Evolutionary conservation across 2,329 filamentous ascomycete species (phyloP), one percentile per base, ranked within the genome.

Genomic region (Ophiostoma sp.): DNA sequence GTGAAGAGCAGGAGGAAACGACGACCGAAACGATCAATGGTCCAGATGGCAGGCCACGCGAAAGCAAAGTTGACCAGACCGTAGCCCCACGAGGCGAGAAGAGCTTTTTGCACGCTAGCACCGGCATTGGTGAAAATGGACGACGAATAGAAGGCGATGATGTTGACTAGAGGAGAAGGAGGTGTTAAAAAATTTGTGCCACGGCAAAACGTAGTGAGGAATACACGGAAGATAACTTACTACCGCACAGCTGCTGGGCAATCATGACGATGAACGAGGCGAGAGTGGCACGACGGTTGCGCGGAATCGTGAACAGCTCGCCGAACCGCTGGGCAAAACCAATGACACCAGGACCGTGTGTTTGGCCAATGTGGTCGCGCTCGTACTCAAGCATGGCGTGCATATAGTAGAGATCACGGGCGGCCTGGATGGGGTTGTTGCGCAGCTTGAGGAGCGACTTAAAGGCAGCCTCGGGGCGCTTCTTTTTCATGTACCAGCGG

Each of bases 191-290:
- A 4, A 7, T 82, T 87, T 74, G n/a, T 12, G 36, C 61, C 9
- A 8, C 9, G 36, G 17, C 33, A 12, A 1, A 3, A n/a, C 22
- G 12, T 3, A 55, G 1, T 39, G 22, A 55, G 5, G 39, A n/a
- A 19, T 17, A 50, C 12, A 3, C 25, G n/a, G 9, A 6, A 12
- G 5, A 1, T 1, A 4, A 70, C 71, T 8, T 70, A 69, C 66
- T 80, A 45, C 80, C 88, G 77, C 89, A 92, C 86, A 92, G 90
- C 80, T 92, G 90, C 80, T 92, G 90, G 0, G 89, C 90, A 77
- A 92, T 89, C 93, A 97, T 97, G 76, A 95, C 92, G 0, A 90
- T 89, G 76, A 90, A 92, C 0, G 93, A 92, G 7, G 93, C 93
- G 33, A 92, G 85, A 2, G 90, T 95, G 2, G 94, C 93, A 50